phyloP scores from a whole-genome alignment of 768 basidiomycete species.

The Agaricus subrufescens region DNA sequence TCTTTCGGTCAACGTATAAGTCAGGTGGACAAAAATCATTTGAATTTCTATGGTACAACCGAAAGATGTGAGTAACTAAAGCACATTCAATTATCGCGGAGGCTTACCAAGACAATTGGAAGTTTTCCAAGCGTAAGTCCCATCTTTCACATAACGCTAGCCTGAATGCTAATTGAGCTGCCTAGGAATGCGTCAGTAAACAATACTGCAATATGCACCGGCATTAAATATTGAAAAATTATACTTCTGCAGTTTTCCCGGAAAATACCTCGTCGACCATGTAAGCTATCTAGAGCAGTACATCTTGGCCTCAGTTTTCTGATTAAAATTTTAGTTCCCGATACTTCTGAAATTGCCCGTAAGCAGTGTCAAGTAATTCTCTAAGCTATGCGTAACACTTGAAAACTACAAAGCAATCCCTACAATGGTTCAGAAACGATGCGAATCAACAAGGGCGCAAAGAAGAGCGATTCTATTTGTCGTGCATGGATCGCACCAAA shows the following conservation, averaged over 20 bases:
- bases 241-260: conserved; percentile 2
- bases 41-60: conserved; percentile 13
- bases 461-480: conserved; percentile 18
- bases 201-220: background rate
- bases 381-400: background rate
- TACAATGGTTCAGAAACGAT: conserved; percentile 26
- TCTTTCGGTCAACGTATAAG: conserved; percentile 19
- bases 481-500: conserved; percentile 17
- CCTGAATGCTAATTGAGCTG: background rate
- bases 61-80: conserved; percentile 2
- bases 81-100: too few relatives aligned
- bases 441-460: conserved; percentile 16
- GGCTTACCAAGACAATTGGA: background rate
- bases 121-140: conserved; percentile 1
- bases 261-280: conserved; percentile 6
- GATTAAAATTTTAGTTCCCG: conserved; percentile 3
- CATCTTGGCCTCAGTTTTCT: background rate
- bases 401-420: conserved; percentile 13
- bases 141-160: background rate
- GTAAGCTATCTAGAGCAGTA: background rate
- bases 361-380: background rate
- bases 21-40: conserved; percentile 15
- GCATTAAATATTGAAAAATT: background rate
- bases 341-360: conserved; percentile 11
- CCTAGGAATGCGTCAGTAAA: background rate